Percentiles rank a stretch among this genome's conserved stretches.
Conservation (phyloP, 768 basidiomycete species). For the Tulasnella sp. region DNA sequence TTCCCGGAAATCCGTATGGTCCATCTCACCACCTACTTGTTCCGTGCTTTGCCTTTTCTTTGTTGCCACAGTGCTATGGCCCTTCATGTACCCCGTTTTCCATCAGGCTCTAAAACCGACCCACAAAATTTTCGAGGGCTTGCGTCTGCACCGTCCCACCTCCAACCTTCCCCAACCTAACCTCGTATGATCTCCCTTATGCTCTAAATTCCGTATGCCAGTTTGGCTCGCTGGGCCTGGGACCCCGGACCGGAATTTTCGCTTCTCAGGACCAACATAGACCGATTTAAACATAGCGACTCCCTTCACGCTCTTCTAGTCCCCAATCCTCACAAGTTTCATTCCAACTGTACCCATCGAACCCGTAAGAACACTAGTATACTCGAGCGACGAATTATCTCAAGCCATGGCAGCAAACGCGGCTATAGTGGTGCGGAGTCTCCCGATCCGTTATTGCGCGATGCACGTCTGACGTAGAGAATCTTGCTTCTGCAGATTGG, state of each 20-base stretch:
- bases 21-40: constrained; percentile 5
- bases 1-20: constrained; percentile 21
- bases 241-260: background rate
- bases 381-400: background rate
- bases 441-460: constrained; percentile 16
- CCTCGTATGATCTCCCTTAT: constrained; percentile 18
- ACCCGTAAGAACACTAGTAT: background rate
- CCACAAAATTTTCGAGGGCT: constrained; percentile 25
- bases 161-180: constrained; percentile 18
- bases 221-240: constrained; percentile 12
- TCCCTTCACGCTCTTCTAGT: background rate
- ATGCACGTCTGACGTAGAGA: constrained; percentile 19
- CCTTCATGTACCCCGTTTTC: constrained; percentile 22
- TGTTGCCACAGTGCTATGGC: constrained; percentile 18
- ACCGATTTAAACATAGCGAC: constrained; percentile 6
- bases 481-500: constrained; percentile 4
- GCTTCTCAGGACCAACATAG: background rate
- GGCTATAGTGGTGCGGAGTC: constrained; percentile 7
- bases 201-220: constrained; percentile 22
- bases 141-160: constrained; percentile 7
- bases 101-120: constrained; percentile 18
- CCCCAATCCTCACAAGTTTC: constrained; percentile 9
- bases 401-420: constrained; percentile 27
- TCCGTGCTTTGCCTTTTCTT: constrained; percentile 21
- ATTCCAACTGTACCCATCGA: background rate